A percentile compares a stretch with the other conserved stretches of the same genome.
Conservation (phyloP, 371 early-diverging fungal genomes). For the Haplosporangium sp. region DNA sequence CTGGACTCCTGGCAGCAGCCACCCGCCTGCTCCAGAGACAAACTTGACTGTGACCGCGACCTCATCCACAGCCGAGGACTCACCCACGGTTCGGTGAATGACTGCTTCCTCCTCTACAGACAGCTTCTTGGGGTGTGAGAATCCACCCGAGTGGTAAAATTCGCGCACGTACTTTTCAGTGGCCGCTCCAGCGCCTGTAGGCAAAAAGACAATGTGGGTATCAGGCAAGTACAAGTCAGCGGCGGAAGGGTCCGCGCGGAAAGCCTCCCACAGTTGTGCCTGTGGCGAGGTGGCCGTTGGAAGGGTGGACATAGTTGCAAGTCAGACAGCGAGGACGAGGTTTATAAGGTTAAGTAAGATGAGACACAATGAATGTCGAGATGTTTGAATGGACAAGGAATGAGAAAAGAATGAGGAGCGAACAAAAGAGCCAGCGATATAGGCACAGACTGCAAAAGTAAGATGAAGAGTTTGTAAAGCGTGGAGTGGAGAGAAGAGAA, state of each 20-base stretch:
- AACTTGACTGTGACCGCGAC: constrained; percentile 55
- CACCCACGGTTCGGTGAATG: constrained; percentile 49
- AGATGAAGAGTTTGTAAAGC: no score
- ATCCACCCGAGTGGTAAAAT: constrained; percentile 35
- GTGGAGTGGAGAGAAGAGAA: not conserved
- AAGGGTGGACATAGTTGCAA: not conserved
- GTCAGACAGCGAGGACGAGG: not conserved
- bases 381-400: not conserved
- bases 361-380: not conserved
- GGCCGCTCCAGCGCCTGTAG: constrained; percentile 48
- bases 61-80: constrained; percentile 49
- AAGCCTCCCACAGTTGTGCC: constrained; percentile 33
- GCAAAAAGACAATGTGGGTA: constrained; percentile 46
- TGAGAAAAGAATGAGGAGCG: not conserved
- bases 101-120: constrained; percentile 38
- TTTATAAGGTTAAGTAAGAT: not conserved
- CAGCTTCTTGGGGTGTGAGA: constrained; percentile 34
- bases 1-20: constrained; percentile 42
- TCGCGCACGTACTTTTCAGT: constrained; percentile 24
- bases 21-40: constrained; percentile 45
- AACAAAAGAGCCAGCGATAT: no score
- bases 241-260: constrained; percentile 35
- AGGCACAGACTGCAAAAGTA: no score
- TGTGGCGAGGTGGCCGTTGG: constrained; percentile 5
- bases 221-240: constrained; percentile 30